A percentile compares a stretch with the other conserved stretches of the same genome.
Conservation (phyloP, 2,329 filamentous ascomycete genomes). For the Pyrenophora graminea region DNA sequence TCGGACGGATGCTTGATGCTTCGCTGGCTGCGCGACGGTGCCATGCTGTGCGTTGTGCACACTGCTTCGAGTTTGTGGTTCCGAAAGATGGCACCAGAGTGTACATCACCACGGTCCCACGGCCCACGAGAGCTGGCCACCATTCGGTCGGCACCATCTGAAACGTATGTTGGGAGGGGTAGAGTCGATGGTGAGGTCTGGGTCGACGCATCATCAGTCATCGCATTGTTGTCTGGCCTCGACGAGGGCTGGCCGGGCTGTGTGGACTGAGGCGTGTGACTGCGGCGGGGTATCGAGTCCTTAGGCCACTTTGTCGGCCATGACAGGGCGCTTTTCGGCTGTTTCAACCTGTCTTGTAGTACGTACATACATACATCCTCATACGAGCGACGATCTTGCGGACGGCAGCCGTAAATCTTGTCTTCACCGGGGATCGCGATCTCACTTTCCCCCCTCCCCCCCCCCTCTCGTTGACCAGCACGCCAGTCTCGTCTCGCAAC, state of each 20-base stretch:
- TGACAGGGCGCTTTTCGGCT: slow-evolving; percentile 27
- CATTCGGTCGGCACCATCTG: slow-evolving; percentile 4
- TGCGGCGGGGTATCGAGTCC: slow-evolving; percentile 25
- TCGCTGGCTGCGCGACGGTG: slow-evolving; percentile 18
- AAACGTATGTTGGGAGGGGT: slow-evolving; percentile 16
- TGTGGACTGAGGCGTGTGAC: slow-evolving; percentile 20
- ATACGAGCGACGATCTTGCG: slow-evolving; percentile 29
- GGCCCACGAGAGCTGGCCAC: slow-evolving; percentile 10
- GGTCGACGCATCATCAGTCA: not conserved
- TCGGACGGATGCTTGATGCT: not conserved
- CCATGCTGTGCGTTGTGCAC: slow-evolving; percentile 14
- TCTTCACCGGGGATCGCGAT: slow-evolving; percentile 7
- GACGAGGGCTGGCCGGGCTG: slow-evolving; percentile 18
- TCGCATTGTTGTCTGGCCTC: slow-evolving; percentile 8
- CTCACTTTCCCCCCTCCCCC: not conserved
- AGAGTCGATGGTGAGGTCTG: no score
- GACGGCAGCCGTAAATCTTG: slow-evolving; percentile 15
- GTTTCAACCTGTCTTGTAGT: slow-evolving; percentile 25
- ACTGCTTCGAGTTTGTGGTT: slow-evolving; percentile 1
- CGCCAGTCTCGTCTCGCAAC: not conserved
- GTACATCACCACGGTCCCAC: slow-evolving; percentile 15
- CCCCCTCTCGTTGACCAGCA: not conserved
- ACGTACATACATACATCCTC: not conserved
- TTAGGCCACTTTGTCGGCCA: slow-evolving; percentile 16
- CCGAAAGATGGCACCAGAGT: slow-evolving; percentile 8